A percentile compares a stretch with the other conserved stretches of the same genome.
These are phyloP conservation scores for Plasmodium inui DNA, from an alignment of 169 alveolate genomes.

Conservation along the genomic window DNA sequence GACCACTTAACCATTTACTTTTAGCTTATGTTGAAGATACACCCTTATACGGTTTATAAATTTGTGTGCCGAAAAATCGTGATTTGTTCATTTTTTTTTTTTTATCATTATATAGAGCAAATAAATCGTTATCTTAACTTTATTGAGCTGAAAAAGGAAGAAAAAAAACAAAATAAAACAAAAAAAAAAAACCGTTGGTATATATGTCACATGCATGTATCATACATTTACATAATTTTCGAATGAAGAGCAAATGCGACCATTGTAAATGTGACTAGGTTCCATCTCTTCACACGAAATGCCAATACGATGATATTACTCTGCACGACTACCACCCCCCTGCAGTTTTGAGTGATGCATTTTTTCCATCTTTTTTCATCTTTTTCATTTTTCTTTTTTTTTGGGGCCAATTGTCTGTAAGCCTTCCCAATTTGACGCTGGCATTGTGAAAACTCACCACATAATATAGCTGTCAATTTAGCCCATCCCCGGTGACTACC, in stretches of 20 bases:
- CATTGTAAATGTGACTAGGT: not conserved
- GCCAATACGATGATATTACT: not conserved
- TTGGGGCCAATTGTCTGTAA: not conserved
- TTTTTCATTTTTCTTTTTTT: not conserved
- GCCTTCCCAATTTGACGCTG: not conserved
- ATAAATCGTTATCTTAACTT: not conserved
- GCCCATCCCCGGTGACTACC: not conserved
- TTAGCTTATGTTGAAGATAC: not conserved
- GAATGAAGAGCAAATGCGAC: constrained; percentile 3
- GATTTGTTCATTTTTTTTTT: not conserved
- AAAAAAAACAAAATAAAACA: not conserved
- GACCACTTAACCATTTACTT: not conserved
- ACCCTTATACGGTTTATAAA: not conserved
- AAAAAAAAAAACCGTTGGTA: not conserved
- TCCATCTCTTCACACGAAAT: not conserved
- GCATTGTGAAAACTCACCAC: not conserved
- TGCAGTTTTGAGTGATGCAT: not conserved
- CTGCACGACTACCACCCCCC: not conserved
- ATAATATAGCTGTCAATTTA: not conserved
- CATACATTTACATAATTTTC: not conserved
- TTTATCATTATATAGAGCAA: not conserved
- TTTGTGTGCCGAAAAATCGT: not conserved
- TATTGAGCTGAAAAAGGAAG: not conserved
- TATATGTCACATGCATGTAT: not conserved
- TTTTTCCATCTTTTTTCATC: not conserved